Evolutionary conservation across 1,139 yeast species (phyloP).

Genomic region (Lizanozyma gosingica): DNA sequence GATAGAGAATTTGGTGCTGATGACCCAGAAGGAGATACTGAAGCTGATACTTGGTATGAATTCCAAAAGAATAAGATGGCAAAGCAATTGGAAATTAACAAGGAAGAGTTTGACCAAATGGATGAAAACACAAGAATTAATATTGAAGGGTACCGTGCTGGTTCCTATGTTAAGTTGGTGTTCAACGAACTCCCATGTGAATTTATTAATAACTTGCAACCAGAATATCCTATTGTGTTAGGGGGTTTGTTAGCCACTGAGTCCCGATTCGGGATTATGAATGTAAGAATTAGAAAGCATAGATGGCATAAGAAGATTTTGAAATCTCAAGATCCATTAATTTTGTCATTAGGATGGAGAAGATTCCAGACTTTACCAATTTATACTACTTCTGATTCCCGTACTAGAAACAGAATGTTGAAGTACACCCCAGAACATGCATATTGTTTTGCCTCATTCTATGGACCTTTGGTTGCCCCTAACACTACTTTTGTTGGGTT

Average conservation of each 20-base stretch:
- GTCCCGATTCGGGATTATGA: conserved; percentile 85
- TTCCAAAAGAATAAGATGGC: conserved; percentile 95
- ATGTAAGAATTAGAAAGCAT: conserved; percentile 92
- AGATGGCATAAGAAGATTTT: conserved; percentile 98
- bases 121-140: conserved; percentile 66
- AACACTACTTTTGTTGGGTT: conserved; percentile 97
- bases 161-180: conserved; percentile 86
- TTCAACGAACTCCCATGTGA: conserved; percentile 85
- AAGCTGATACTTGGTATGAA: conserved; percentile 95
- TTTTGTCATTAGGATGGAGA: conserved; percentile 94
- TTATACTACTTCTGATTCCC: conserved; percentile 91
- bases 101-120: conserved; percentile 66
- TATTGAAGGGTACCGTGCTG: conserved; percentile 90
- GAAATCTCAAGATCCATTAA: conserved; percentile 92
- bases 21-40: conserved; percentile 65
- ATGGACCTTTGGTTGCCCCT: conserved; percentile 96
- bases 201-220: conserved; percentile 77
- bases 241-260: conserved; percentile 92
- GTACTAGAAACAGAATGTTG: conserved; percentile 96
- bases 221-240: conserved; percentile 73
- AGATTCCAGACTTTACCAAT: conserved; percentile 95
- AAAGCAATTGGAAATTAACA: conserved; percentile 89
- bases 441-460: conserved; percentile 91
- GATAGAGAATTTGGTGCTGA: conserved; percentile 68
- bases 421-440: conserved; percentile 98